Evolutionary conservation across 306 rosid genomes (phyloP), one percentile per base, ranked within the genome.

Genomic region (Glycine latifolia): DNA sequence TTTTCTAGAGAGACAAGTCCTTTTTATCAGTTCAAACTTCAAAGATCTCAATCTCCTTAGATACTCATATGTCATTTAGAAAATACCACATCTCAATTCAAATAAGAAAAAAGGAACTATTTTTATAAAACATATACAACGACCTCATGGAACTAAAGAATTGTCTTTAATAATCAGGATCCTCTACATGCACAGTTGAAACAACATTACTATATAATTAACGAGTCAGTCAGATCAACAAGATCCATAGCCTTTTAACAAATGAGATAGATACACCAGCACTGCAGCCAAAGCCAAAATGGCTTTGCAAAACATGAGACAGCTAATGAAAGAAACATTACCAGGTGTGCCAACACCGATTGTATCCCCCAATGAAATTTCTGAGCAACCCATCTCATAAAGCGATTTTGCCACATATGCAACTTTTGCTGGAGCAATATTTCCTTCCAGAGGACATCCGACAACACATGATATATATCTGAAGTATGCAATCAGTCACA

Each of bases 301-400:
- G 10, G 59, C 55, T n/a, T 26, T 4, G 15, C 44, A 10, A 68
- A 73, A 75, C 63, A 63, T 53, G 50, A 46, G 37, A 49, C 43
- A 72, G 56, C 75, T 55, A 63, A 78, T 3, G 73, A 61, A 63
- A 54, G 70, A 70, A 84, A 68, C 82, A 77, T 89, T 90, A 95
- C 99, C 99, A 37, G 97, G 97, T 70, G 97, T 95, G 55, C 97
- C 99, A 80, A 95, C 97, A 63, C 99, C 99, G 84, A 93, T 93
- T 1, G 99, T 95, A 85, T 95, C 99, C 2, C 99, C 99, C 6
- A 95, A 91, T 77, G 99, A 93, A 87, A 95, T 95, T 81, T 95
- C 97, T 12, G 85, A 88, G 91, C 97, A 93, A 43, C 95, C 99
- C 92, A 95, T 91, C 10, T 86, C 89, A 78, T 81, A 81, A 52